Conservation (phyloP, 805 yeast species). For the Wickerhamomyces bovis region DNA sequence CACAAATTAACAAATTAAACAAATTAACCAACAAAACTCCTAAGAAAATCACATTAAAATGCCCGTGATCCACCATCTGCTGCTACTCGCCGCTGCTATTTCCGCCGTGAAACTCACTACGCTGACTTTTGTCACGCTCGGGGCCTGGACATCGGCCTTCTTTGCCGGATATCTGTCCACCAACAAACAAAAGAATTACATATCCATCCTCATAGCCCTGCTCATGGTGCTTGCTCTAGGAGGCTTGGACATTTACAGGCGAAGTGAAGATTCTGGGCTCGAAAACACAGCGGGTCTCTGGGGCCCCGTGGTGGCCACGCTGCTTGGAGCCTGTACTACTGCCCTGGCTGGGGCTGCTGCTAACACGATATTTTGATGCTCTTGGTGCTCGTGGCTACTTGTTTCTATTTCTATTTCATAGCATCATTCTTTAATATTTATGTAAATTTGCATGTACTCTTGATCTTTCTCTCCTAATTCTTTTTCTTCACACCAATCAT, state of each 20-base stretch:
- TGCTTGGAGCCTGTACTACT: neutral
- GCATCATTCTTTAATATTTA: too few species aligned
- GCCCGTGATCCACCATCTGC: neutral
- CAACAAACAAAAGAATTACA: neutral
- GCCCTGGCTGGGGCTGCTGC: neutral
- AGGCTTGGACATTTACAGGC: neutral
- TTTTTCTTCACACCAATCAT: neutral
- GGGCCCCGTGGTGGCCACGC: neutral
- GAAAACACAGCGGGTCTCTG: neutral
- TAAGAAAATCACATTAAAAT: too few species aligned
- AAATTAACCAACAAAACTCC: neutral
- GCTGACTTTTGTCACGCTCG: neutral
- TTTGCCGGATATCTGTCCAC: neutral
- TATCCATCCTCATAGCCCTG: neutral
- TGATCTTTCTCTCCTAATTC: too few species aligned
- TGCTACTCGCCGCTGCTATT: neutral
- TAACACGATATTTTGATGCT: conserved; percentile 4
- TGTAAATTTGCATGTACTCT: too few species aligned
- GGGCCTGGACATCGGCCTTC: neutral
- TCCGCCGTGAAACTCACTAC: neutral
- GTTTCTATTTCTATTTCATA: too few species aligned
- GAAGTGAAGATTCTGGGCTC: neutral
- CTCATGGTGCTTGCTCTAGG: neutral
- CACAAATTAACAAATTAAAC: too few species aligned
- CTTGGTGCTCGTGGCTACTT: neutral